These are phyloP conservation scores for Eimeria maxima DNA, from an alignment of 169 alveolate genomes.

Conservation along the genomic window DNA sequence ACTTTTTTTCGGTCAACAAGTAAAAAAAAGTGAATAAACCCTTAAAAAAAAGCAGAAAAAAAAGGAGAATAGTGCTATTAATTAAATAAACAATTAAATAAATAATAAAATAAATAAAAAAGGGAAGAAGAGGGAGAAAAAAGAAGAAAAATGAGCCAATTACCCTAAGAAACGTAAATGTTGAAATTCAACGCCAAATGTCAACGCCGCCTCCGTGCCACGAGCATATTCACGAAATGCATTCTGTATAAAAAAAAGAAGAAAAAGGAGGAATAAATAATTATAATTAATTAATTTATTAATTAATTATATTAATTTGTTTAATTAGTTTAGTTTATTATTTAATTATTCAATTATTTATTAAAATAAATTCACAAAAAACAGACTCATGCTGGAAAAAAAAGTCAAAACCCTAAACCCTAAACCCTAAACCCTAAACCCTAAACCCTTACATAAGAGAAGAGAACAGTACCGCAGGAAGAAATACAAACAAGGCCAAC, in stretches of 20 bases:
- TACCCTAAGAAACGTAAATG: slow-evolving; percentile 1
- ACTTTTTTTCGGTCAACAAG: background rate
- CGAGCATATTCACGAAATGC: background rate
- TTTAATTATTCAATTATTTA: too few relatives aligned
- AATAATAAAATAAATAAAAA: background rate
- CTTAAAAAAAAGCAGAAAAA: background rate
- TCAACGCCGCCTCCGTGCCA: background rate
- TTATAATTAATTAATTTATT: background rate
- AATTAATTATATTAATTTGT: background rate
- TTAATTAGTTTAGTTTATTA: background rate
- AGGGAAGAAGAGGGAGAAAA: background rate
- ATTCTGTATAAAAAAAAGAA: background rate
- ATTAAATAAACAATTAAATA: too few relatives aligned
- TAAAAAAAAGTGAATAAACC: background rate
- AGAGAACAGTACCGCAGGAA: background rate
- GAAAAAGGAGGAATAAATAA: background rate
- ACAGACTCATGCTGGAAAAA: background rate
- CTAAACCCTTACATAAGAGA: background rate
- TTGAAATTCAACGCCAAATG: background rate
- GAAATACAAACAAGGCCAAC: slow-evolving; percentile 64
- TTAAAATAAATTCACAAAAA: background rate
- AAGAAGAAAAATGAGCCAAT: background rate
- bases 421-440: background rate
- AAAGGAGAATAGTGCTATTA: background rate
- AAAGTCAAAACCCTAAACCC: too few relatives aligned